Percentiles rank a stretch among this genome's conserved stretches.
Evolutionary conservation across 257 asterid species (phyloP).

Genomic region (Leonotis leonurus): DNA sequence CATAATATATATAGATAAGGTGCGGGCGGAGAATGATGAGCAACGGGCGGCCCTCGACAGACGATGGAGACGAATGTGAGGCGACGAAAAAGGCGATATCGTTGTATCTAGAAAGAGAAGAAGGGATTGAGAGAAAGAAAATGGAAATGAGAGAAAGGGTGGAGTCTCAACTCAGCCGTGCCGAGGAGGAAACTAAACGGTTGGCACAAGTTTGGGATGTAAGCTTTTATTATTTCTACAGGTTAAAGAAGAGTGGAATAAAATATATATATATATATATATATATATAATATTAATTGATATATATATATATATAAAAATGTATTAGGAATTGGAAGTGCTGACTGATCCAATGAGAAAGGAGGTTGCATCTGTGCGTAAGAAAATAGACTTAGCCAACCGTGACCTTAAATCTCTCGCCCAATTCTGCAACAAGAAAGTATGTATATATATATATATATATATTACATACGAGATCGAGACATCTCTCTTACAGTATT

Average conservation of each 20-base stretch:
- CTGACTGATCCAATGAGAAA: conserved; percentile 79
- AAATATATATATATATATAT: neutral
- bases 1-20: neutral
- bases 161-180: conserved; percentile 72
- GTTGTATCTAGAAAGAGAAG: conserved; percentile 59
- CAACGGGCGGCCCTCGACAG: conserved; percentile 48
- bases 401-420: conserved; percentile 72
- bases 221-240: neutral
- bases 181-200: conserved; percentile 62
- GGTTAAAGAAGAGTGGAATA: neutral
- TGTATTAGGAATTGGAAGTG: conserved; percentile 60
- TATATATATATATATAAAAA: neutral
- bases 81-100: conserved; percentile 50
- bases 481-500: no score
- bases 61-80: conserved; percentile 47
- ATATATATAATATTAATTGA: no score
- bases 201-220: conserved; percentile 82
- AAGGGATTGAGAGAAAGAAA: conserved; percentile 74
- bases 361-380: conserved; percentile 67
- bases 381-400: conserved; percentile 57
- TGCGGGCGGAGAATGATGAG: conserved; percentile 41
- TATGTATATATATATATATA: conserved; percentile 12
- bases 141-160: conserved; percentile 61
- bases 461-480: no score
- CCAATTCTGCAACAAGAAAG: conserved; percentile 73